Evolutionary conservation across 1,139 yeast genomes (phyloP).

Genomic region (Nematodospora anomalae): DNA sequence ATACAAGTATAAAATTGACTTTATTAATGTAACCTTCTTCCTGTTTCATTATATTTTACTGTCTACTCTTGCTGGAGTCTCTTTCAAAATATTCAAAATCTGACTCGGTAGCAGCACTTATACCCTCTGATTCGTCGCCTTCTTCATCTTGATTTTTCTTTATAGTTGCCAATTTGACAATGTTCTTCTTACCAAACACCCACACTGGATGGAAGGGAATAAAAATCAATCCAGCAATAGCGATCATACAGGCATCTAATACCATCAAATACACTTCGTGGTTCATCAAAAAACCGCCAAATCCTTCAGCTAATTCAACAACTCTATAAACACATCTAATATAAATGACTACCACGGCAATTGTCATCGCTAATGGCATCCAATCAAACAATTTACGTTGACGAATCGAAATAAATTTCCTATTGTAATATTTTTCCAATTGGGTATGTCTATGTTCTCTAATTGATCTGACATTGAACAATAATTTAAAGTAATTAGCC

Average conservation of each 20-base stretch:
- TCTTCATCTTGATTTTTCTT: slow-evolving; percentile 33
- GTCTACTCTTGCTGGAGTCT: no score
- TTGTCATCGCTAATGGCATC: slow-evolving; percentile 53
- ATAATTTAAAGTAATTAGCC: slow-evolving; percentile 29
- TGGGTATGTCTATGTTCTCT: slow-evolving; percentile 22
- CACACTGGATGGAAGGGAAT: slow-evolving; percentile 66
- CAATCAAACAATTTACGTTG: slow-evolving; percentile 38
- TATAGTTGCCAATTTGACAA: slow-evolving; percentile 36
- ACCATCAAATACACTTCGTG: slow-evolving; percentile 75
- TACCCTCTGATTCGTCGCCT: no score
- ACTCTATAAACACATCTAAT: slow-evolving; percentile 81
- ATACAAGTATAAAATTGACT: no score
- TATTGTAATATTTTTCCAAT: slow-evolving; percentile 39
- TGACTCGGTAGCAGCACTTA: no score
- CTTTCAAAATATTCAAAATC: no score
- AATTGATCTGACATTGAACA: slow-evolving; percentile 28
- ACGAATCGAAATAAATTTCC: slow-evolving; percentile 44
- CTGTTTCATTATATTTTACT: no score
- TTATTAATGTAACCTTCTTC: no score
- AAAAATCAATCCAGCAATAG: slow-evolving; percentile 42
- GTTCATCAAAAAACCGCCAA: slow-evolving; percentile 64
- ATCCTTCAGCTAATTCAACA: slow-evolving; percentile 77
- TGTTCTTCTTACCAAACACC: slow-evolving; percentile 47
- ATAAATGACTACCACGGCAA: slow-evolving; percentile 59
- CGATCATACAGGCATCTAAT: slow-evolving; percentile 75